Evolutionary conservation across 495 filamentous ascomycete genomes (phyloP), one percentile per base, ranked within the genome.

Genomic region (Parachaetomium inaequale): DNA sequence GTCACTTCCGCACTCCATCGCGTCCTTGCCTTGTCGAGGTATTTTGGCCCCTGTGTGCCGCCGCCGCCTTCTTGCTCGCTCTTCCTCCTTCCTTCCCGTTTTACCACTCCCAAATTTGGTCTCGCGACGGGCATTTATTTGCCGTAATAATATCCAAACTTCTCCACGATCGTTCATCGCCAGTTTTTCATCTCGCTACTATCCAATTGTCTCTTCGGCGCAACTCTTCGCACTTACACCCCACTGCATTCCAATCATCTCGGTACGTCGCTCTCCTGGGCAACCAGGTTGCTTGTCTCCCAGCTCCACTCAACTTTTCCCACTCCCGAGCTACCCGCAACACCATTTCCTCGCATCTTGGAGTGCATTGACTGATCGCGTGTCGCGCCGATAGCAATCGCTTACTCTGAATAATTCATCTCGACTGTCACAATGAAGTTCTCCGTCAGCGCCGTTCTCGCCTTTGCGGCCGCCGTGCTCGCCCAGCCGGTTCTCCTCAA

Each of bases 381-480:
- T n/a, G 4, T 8, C 15, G 31, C 19, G 21, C 4, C 19, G 29
- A 31, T 57, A 65, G 52, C 58, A 25, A 36, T 62, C 38, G 28
- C 51, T 55, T 54, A 58, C 25, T 31, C 36, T 7, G 34, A 59
- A 31, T 61, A 36, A 32, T 40, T 21, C 31, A 25, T 62, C 59
- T 15, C 49, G 36, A 31, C 40, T 57, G 8, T 54, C 73, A 81
- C 68, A 58, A 82, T 82, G 79, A 79, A 81, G 76, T 71, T 69
- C 67, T 65, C 70, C 47, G 25, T 75, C 56, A 58, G 66, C 49
- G 54, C 74, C 38, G 40, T 74, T 49, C 21, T 79, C 56, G 72
- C 70, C 58, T 66, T 81, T 64, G 73, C 74, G 55, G 72, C 76
- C 58, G 58, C 70, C 51, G 78, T 57, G 40, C 64, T 69, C 55